Base-by-base conservation (phyloP, 2,329 filamentous ascomycete species). In the Beauveria sp. region DNA sequence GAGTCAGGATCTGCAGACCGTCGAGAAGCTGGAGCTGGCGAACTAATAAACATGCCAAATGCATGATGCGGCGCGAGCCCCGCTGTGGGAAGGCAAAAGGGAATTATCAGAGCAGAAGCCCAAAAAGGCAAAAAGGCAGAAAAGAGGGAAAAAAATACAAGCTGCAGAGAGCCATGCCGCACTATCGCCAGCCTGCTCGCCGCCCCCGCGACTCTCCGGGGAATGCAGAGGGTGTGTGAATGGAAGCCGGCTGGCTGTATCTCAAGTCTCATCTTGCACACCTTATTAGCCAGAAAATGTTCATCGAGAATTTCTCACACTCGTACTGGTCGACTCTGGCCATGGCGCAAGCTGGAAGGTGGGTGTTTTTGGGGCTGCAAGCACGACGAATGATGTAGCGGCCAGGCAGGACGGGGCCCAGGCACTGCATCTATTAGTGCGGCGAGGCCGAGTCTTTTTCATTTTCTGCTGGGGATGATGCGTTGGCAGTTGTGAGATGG, bases 1-100 rank as follows among this genome's bases (percentile, higher is more conserved):
- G 58, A 60, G 58, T 53, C 58, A 60, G 58, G 58, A 60, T 60
- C 58, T 60, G 58, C 58, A 48, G 58, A 42, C 26, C 18, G 58
- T 24, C 26, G 26, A 46, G 49, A 31, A 50, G 24, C 48, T 46
- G 57, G 26, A 43, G 58, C 58, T 40, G 49, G 49, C 16, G 20
- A 60, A 54, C 58, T 53, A 60, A 54, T 48, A 48, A 52, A 45
- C 57, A 53, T 52, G 24, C 46, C 49, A 42, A 60, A 60, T 53
- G 57, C 49, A 53, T 53, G 26, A 45, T 53, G 49, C 57, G 38
- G 34, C 14, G 34, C 18, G 40, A 34, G 46, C 57, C 57, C 57
- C 57, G 40, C 57, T n/a, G 9, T n/a, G 22, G 7, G 16, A 53
- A 20, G 24, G 22, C 46, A 40, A 42, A 46, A 45, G 24, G 46